Percentiles rank a stretch among this genome's conserved stretches.
phyloP scores from a whole-genome alignment of 176 grass and related monocot species.

The Panicum miliaceum region DNA sequence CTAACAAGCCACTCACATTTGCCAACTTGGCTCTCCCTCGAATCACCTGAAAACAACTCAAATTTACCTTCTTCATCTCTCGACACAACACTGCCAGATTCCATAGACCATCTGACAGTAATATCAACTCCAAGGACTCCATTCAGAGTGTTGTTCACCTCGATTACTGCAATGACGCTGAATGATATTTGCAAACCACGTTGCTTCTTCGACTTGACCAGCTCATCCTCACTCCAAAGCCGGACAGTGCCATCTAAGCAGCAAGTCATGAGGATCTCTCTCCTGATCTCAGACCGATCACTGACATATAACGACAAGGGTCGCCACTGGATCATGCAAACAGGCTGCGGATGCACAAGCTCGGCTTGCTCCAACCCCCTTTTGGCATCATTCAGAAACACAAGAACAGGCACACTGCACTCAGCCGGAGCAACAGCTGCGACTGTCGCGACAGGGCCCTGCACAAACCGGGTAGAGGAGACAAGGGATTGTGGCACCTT shows the following conservation, averaged over 20 bases:
- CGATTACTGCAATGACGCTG: conserved; percentile 74
- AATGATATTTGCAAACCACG: conserved; percentile 55
- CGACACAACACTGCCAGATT: conserved; percentile 54
- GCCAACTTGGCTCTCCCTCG: conserved; percentile 53
- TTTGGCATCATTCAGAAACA: conserved; percentile 76
- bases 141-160: conserved; percentile 74
- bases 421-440: conserved; percentile 42
- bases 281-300: conserved; percentile 47
- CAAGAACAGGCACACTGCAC: conserved; percentile 49
- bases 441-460: conserved; percentile 69
- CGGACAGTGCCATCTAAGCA: conserved; percentile 81
- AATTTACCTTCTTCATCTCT: conserved; percentile 57
- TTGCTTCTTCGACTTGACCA: conserved; percentile 51
- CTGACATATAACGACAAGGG: conserved; percentile 26
- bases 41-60: conserved; percentile 58
- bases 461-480: conserved; percentile 60
- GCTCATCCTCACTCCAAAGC: conserved; percentile 78
- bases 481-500: conserved; percentile 71
- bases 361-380: conserved; percentile 56
- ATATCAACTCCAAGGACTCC: conserved; percentile 77
- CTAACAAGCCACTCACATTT: conserved; percentile 93
- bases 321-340: conserved; percentile 94
- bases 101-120: conserved; percentile 74
- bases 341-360: conserved; percentile 67
- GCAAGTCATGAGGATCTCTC: conserved; percentile 85